Base-by-base conservation (phyloP, 352 stramenopile genomes). In the Phytophthora tubulina region DNA sequence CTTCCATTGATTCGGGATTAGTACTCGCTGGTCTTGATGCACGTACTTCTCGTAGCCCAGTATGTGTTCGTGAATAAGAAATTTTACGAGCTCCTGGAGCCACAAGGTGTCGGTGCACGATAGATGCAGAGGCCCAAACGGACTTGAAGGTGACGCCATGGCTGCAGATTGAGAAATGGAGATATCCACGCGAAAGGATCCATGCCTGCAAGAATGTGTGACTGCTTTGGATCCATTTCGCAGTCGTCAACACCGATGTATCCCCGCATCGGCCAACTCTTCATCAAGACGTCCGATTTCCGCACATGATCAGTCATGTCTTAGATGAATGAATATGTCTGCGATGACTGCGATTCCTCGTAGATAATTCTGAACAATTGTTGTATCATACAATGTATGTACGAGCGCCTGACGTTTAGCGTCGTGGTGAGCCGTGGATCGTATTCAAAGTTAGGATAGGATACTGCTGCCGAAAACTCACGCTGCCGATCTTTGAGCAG, bases 91-190 rank as follows among this genome's bases (percentile, higher is more conserved):
- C 32, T 75, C 63, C 17, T 67, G 57, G 33, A 77, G 63, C 48
- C 63, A 71, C 50, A 49, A n/a, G 3, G 51, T 67, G 41, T 77
- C 73, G 17, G 57, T 63, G 17, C 30, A 46, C 4, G 64, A 75
- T 27, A 80, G 61, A 7, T 59, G 48, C 44, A 78, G 39, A 45
- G 70, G 50, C 7, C 55, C 55, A 63, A 78, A 78, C 21, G 70
- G 73, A 62, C 61, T 78, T 1, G 54, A 57, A 9, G 46, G n/a
- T 4, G 36, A 45, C 38, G 42, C 11, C 62, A 68, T 63, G 49
- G 3, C 15, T 5, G 38, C 13, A 36, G 42, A 21, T 67, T 75
- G 61, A 66, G 38, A 54, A 75, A 51, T 71, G 67, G 31, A 59
- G 50, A 56, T 45, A 52, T 46, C 15, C 7, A 44, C 33, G 61